These are phyloP conservation scores for Aphanomyces euteiches DNA, from an alignment of 352 stramenopile genomes.

Conservation along the genomic window DNA sequence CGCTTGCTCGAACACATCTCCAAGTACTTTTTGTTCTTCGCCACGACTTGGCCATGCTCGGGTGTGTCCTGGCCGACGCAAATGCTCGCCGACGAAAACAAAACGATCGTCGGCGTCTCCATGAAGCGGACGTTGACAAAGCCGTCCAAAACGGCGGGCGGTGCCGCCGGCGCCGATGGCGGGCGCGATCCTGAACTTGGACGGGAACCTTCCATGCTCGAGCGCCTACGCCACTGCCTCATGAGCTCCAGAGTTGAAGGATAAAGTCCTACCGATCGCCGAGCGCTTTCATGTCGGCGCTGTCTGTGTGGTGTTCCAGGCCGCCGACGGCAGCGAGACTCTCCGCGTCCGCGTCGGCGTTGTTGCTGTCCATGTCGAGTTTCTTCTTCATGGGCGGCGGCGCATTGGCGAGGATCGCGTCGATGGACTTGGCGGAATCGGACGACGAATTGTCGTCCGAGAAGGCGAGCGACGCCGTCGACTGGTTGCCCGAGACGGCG, in stretches of 20 bases:
- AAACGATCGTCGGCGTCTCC: conserved; percentile 59
- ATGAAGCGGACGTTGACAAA: conserved; percentile 49
- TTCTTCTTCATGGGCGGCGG: neutral
- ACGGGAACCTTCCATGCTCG: neutral
- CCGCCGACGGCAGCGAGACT: neutral
- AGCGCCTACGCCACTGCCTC: neutral
- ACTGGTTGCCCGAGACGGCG: conserved; percentile 29
- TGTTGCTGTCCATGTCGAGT: neutral
- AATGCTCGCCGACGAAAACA: conserved; percentile 63
- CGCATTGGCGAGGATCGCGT: conserved; percentile 11
- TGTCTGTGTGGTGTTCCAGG: neutral
- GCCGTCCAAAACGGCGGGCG: neutral
- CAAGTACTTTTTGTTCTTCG: conserved; percentile 66
- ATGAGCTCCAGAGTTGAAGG: neutral
- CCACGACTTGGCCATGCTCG: conserved; percentile 40
- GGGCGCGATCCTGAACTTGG: too few relatives aligned
- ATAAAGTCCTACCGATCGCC: too few relatives aligned
- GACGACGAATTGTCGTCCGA: neutral
- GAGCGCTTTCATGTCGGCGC: too few relatives aligned
- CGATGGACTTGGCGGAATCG: neutral
- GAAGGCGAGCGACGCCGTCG: conserved; percentile 44
- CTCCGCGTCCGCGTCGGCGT: conserved; percentile 24
- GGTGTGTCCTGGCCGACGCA: conserved; percentile 58
- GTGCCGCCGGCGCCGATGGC: neutral
- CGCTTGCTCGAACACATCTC: conserved; percentile 65